Evolutionary conservation across 305 asterid species (phyloP).

Genomic region (Caryopteris hybrid): DNA sequence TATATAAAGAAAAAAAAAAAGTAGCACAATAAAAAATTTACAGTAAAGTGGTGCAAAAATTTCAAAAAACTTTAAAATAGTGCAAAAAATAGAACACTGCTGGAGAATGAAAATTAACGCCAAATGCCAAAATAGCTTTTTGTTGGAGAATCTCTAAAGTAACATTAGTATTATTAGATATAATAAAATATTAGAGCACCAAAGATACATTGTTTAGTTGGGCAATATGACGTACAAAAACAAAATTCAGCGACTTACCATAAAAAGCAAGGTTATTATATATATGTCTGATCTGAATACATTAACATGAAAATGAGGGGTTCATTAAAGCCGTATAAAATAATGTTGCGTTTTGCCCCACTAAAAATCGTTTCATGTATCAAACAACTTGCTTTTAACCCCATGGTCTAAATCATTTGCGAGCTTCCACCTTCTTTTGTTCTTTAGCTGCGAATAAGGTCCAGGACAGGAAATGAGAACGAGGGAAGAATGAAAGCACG

Average conservation of each 20-base stretch:
- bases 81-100: too few species aligned
- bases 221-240: slow-evolving; percentile 1
- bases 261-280: background rate
- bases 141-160: too few species aligned
- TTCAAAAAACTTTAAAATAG: too few species aligned
- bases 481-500: background rate
- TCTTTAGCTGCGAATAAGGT: slow-evolving; percentile 52
- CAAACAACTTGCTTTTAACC: slow-evolving; percentile 15
- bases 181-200: too few species aligned
- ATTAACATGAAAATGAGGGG: background rate
- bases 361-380: slow-evolving; percentile 9
- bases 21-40: too few species aligned
- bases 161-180: too few species aligned
- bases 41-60: too few species aligned
- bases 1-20: too few species aligned
- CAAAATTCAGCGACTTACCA: background rate
- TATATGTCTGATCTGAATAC: slow-evolving; percentile 6
- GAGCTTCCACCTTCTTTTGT: slow-evolving; percentile 71
- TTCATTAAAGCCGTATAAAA: background rate
- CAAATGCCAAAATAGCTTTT: too few species aligned
- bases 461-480: background rate
- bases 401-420: slow-evolving; percentile 44
- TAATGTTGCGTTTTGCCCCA: slow-evolving; percentile 5
- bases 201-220: too few species aligned
- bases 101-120: too few species aligned